A percentile compares a stretch with the other conserved stretches of the same genome.
phyloP scores from a whole-genome alignment of 1,284 basidiomycete species.

The Irpex sp. region DNA sequence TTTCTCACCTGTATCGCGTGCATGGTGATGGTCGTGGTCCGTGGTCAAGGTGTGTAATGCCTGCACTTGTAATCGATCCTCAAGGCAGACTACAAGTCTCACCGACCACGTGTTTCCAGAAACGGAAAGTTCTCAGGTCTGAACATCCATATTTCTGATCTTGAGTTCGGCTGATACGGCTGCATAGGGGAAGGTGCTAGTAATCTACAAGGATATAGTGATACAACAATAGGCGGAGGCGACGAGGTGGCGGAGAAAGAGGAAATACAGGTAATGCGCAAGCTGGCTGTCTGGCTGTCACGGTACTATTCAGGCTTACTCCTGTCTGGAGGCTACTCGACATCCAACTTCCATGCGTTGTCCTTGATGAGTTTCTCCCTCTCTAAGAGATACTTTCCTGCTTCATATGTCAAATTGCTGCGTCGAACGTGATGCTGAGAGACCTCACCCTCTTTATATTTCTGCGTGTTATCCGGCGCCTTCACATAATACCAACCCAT shows the following conservation, averaged over 20 bases:
- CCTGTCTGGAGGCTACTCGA: not conserved
- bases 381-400: slow-evolving; percentile 86
- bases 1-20: slow-evolving; percentile 63
- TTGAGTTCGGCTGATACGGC: not conserved
- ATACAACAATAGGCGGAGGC: not conserved
- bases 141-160: not conserved
- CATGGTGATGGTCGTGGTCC: slow-evolving; percentile 37
- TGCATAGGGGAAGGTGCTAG: not conserved
- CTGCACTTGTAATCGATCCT: slow-evolving; percentile 10
- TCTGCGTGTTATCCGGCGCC: slow-evolving; percentile 75
- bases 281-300: not conserved
- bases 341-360: slow-evolving; percentile 17
- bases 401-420: not conserved
- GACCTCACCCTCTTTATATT: slow-evolving; percentile 79
- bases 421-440: not conserved
- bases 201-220: not conserved
- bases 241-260: not conserved
- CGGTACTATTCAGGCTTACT: not conserved
- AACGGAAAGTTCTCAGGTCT: slow-evolving; percentile 6
- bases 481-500: slow-evolving; percentile 86
- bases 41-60: not conserved
- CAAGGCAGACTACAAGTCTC: slow-evolving; percentile 1
- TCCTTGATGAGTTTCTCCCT: slow-evolving; percentile 60
- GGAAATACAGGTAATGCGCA: not conserved
- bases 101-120: slow-evolving; percentile 12